Conservation (phyloP, 345 rosid species). For the Gossypium herbaceum region DNA sequence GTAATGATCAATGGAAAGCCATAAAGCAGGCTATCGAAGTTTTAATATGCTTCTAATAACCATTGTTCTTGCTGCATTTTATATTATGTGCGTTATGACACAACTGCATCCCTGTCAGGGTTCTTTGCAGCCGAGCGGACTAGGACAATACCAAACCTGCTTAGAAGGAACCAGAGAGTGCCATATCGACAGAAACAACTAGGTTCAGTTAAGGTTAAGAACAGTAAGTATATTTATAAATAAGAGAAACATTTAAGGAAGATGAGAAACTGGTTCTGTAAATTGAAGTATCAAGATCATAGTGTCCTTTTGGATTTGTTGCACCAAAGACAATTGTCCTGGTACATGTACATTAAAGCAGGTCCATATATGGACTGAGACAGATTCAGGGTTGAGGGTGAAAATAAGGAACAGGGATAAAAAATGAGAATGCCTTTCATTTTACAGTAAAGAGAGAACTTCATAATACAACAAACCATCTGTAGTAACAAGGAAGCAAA, state of each 20-base stretch:
- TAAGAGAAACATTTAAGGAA: background rate
- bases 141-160: conserved; percentile 94
- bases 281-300: conserved; percentile 60
- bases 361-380: too few relatives aligned
- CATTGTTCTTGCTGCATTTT: too few relatives aligned
- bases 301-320: conserved; percentile 95
- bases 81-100: conserved; percentile 71
- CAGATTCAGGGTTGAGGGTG: too few relatives aligned
- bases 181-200: conserved; percentile 91
- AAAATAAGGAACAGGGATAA: too few relatives aligned
- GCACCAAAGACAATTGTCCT: conserved; percentile 91
- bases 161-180: conserved; percentile 90
- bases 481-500: background rate
- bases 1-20: background rate
- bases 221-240: background rate
- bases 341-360: conserved; percentile 30
- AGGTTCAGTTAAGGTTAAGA: conserved; percentile 43
- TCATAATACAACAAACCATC: background rate
- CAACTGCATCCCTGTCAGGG: conserved; percentile 87
- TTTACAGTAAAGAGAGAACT: background rate
- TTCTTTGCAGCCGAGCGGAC: conserved; percentile 88
- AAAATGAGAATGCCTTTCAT: background rate
- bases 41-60: background rate
- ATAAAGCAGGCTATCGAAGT: background rate
- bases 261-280: background rate